Evolutionary conservation across 2,329 filamentous ascomycete species (phyloP), one percentile per base, ranked within the genome.

Genomic region (Cyanodermella asteris): DNA sequence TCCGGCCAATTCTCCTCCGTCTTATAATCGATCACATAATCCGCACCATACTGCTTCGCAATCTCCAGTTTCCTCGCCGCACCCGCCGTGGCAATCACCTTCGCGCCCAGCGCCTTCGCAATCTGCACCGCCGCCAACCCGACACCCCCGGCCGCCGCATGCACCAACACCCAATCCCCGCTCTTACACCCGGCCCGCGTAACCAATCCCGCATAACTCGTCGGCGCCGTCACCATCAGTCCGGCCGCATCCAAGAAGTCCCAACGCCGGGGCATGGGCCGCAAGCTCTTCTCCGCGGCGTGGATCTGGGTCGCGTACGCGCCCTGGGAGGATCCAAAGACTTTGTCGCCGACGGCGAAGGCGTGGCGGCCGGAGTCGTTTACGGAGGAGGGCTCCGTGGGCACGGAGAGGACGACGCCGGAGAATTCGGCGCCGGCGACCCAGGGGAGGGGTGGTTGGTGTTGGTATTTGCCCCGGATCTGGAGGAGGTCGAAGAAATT

Each of bases 401-500:
- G 81, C 0, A 65, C 59, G 23, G 72, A 59, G 24, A 82, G 46
- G 36, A 94, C 57, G 5, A 69, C 59, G 34, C 84, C 84, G 13
- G 77, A 67, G 53, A 93, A 94, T 45, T 94, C 84, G 41, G 66
- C 65, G 31, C 84, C 84, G 1, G 78, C 68, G 24, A 84, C 54
- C 81, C 82, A 91, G 16, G 82, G 82, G 24, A 93, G 70, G 0
- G 74, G 68, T 0, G 81, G 81, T 40, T 93, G 82, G 44, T 78
- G 64, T 45, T 94, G 84, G 52, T 94, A 94, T 64, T 90, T 91
- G 28, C 84, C 84, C 42, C 80, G 73, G 42, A 93, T 80, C 45
- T 94, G 84, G 27, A 94, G 67, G 29, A 91, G 74, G 47, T 94
- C 84, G 56, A 93, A 94, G 63, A 94, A 94, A 55, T 94, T 94